Conservation (phyloP, 768 basidiomycete genomes). For the Leucosporidium creatinivorum region DNA sequence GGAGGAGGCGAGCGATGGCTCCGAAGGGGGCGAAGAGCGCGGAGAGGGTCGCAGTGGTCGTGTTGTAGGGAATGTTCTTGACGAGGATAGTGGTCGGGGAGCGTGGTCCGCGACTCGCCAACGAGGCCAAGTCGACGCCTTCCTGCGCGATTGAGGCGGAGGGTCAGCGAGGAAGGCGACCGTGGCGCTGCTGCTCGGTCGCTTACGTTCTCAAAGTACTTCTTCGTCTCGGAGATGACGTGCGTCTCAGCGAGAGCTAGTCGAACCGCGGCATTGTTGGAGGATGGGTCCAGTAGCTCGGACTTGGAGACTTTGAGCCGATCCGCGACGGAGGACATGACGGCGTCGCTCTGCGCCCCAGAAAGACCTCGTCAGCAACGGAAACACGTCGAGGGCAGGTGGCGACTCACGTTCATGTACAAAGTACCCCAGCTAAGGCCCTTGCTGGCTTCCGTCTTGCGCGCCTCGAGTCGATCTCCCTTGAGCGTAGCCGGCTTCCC, state of each 20-base stretch:
- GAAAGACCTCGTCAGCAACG: neutral
- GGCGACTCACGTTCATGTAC: conserved; percentile 88
- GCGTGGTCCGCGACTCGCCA: conserved; percentile 41
- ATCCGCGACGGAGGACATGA: conserved; percentile 79
- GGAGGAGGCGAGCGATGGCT: conserved; percentile 57
- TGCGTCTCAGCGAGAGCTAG: conserved; percentile 94
- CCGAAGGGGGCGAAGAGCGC: conserved; percentile 74
- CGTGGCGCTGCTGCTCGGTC: conserved; percentile 35
- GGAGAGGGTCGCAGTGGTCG: conserved; percentile 63
- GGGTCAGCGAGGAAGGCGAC: conserved; percentile 49
- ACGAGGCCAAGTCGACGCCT: conserved; percentile 42
- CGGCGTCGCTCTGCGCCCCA: conserved; percentile 71
- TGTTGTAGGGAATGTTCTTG: conserved; percentile 94
- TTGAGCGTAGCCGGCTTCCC: conserved; percentile 52
- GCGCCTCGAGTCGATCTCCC: conserved; percentile 53
- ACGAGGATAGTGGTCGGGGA: conserved; percentile 81
- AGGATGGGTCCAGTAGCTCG: conserved; percentile 78
- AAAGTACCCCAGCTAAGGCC: conserved; percentile 90
- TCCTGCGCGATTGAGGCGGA: conserved; percentile 26
- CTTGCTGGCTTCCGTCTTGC: conserved; percentile 61
- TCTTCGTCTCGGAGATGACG: conserved; percentile 88
- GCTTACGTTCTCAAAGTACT: conserved; percentile 59
- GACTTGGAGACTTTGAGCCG: conserved; percentile 80
- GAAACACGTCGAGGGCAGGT: conserved; percentile 23
- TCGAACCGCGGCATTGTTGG: conserved; percentile 80